A percentile compares a stretch with the other conserved stretches of the same genome.
Evolutionary conservation across 441 rosid genomes (phyloP).

Genomic region (Hura crepitans): DNA sequence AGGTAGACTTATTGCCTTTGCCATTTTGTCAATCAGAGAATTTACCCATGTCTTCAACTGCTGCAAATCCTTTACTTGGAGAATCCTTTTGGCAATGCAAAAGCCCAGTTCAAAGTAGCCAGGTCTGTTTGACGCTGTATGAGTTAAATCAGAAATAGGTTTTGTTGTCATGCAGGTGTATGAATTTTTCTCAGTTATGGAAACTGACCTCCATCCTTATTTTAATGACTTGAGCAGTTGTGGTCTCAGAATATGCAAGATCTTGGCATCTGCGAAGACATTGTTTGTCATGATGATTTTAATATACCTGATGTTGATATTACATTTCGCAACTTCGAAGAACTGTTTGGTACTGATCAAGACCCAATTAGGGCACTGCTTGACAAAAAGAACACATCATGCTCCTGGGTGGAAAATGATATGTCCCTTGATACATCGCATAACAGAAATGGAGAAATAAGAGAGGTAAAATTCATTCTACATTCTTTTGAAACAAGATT

Average conservation of each 20-base stretch:
- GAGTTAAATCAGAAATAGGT: not conserved
- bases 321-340: conserved; percentile 71
- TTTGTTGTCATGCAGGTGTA: not conserved
- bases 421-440: conserved; percentile 34
- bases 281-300: conserved; percentile 43
- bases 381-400: conserved; percentile 28
- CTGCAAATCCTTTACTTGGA: conserved; percentile 40
- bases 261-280: conserved; percentile 74
- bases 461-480: conserved; percentile 30
- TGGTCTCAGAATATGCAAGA: conserved; percentile 85
- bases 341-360: conserved; percentile 61
- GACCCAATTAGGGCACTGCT: conserved; percentile 29
- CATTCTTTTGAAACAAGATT: not conserved
- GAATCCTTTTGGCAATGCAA: conserved; percentile 70
- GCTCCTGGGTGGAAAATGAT: conserved; percentile 34
- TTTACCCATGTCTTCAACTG: conserved; percentile 42
- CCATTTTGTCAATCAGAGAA: conserved; percentile 44
- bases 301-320: conserved; percentile 75
- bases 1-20: conserved; percentile 36
- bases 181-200: not conserved
- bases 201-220: not conserved
- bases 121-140: conserved; percentile 36
- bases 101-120: conserved; percentile 44
- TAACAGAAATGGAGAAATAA: conserved; percentile 20
- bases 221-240: conserved; percentile 38